These are phyloP conservation scores for Endothia cerciana DNA, from an alignment of 2,329 filamentous ascomycete genomes.

Conservation along the genomic window DNA sequence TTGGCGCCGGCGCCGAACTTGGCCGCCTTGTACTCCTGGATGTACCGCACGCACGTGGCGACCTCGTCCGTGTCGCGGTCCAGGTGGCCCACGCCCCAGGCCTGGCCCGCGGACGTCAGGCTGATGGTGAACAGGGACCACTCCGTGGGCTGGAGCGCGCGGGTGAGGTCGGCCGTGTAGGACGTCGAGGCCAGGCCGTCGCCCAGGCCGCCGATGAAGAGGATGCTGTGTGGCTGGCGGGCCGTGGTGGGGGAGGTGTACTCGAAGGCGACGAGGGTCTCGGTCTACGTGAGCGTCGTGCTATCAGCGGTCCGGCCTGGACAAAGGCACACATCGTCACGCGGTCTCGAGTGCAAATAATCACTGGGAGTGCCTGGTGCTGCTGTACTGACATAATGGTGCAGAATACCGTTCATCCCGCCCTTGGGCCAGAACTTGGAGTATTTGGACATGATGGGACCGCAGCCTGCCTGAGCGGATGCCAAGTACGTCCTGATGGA, in stretches of 20 bases:
- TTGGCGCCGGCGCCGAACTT: constrained; percentile 34
- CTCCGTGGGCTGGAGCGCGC: constrained; percentile 40
- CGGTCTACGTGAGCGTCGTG: constrained; percentile 36
- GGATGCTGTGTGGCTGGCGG: constrained; percentile 48
- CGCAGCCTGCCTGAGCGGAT: background rate
- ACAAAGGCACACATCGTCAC: background rate
- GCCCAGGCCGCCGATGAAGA: constrained; percentile 57
- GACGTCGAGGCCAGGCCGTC: constrained; percentile 54
- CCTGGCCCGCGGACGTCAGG: constrained; percentile 45
- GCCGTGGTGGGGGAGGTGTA: constrained; percentile 37
- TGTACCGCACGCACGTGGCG: constrained; percentile 37
- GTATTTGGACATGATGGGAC: constrained; percentile 31
- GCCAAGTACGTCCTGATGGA: too few relatives aligned
- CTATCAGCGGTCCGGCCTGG: background rate
- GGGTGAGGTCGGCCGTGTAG: constrained; percentile 51
- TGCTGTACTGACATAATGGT: constrained; percentile 37
- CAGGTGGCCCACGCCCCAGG: constrained; percentile 43
- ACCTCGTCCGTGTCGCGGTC: constrained; percentile 43
- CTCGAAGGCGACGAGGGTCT: constrained; percentile 44
- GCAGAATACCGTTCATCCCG: constrained; percentile 39
- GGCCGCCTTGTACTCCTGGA: constrained; percentile 39
- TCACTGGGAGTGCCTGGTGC: background rate
- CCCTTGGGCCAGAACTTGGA: constrained; percentile 41
- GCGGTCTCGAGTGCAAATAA: background rate
- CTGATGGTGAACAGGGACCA: constrained; percentile 44